A percentile compares a stretch with the other conserved stretches of the same genome.
These are phyloP conservation scores for Zygosaccharomyces bisporus DNA, from an alignment of 805 yeast genomes.

Conservation along the genomic window DNA sequence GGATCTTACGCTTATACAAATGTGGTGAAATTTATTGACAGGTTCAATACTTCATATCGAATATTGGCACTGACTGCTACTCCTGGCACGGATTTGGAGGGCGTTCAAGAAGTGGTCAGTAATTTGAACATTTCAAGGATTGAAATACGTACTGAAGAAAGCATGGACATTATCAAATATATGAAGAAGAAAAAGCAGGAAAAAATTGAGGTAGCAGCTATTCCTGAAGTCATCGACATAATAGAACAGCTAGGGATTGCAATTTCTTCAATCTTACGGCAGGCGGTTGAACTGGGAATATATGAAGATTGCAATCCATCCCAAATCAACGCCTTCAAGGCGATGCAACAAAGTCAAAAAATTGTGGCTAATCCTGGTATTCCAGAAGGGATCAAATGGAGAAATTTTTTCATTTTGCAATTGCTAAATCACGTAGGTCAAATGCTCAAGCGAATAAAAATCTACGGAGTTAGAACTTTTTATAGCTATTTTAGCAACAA, in stretches of 20 bases:
- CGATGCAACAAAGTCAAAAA: constrained; percentile 64
- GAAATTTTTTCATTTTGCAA: constrained; percentile 57
- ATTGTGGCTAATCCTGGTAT: constrained; percentile 50
- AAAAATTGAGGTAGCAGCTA: constrained; percentile 51
- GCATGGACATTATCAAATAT: constrained; percentile 74
- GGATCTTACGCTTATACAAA: constrained; percentile 88
- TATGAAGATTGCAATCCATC: constrained; percentile 65
- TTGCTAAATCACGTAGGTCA: constrained; percentile 70
- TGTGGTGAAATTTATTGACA: constrained; percentile 62
- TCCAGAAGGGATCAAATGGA: constrained; percentile 73
- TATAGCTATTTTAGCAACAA: constrained; percentile 62
- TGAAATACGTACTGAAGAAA: constrained; percentile 82
- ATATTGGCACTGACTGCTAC: constrained; percentile 91
- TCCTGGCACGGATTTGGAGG: constrained; percentile 83
- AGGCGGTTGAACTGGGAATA: constrained; percentile 60
- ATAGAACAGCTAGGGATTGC: constrained; percentile 58
- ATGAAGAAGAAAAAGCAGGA: constrained; percentile 65
- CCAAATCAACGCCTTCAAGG: constrained; percentile 63
- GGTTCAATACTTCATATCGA: constrained; percentile 65
- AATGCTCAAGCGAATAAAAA: constrained; percentile 60
- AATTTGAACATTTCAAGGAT: constrained; percentile 70
- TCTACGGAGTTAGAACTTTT: constrained; percentile 81
- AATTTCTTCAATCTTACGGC: constrained; percentile 57
- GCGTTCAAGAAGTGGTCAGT: constrained; percentile 79
- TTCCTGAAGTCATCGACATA: constrained; percentile 53